Evolutionary conservation across 2,329 filamentous ascomycete species (phyloP).

Genomic region (Rutstroemia sydowiana): DNA sequence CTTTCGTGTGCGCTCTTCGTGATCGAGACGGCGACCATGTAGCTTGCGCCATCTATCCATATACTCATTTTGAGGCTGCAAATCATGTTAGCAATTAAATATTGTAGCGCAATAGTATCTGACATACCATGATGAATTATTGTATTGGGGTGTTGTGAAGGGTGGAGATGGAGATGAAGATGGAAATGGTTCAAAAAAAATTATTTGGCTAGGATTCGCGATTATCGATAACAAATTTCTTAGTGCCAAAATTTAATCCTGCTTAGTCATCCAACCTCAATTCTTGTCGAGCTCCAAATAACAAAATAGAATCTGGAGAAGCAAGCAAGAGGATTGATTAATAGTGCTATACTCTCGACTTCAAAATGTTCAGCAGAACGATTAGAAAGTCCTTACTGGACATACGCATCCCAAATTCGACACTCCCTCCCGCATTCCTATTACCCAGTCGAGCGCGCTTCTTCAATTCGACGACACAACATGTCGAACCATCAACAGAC

Average conservation of each 20-base stretch:
- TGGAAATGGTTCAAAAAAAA: conserved; percentile 13
- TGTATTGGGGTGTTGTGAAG: conserved; percentile 13
- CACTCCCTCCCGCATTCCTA: conserved; percentile 44
- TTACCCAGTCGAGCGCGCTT: conserved; percentile 37
- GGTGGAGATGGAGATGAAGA: conserved; percentile 3
- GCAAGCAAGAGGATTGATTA: conserved; percentile 7
- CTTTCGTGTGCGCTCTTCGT: conserved; percentile 76
- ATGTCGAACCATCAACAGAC: conserved; percentile 34
- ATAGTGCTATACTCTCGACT: conserved; percentile 2
- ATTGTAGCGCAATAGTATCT: conserved; percentile 16
- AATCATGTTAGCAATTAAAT: not conserved
- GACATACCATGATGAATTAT: conserved; percentile 19
- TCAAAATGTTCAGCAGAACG: conserved; percentile 36
- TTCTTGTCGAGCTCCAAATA: conserved; percentile 1
- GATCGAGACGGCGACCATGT: conserved; percentile 39
- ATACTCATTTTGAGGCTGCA: conserved; percentile 74
- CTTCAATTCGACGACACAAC: conserved; percentile 45
- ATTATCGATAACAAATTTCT: conserved; percentile 18
- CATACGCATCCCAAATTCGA: conserved; percentile 37
- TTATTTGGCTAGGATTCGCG: conserved; percentile 2
- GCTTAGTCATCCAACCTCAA: conserved; percentile 5
- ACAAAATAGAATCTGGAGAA: conserved; percentile 2
- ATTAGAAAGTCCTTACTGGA: conserved; percentile 58
- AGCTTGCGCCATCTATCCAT: conserved; percentile 73
- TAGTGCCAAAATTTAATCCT: conserved; percentile 3